Evolutionary conservation across 345 rosid genomes (phyloP), one percentile per base, ranked within the genome.

Genomic region (Lagerstroemia speciosa): DNA sequence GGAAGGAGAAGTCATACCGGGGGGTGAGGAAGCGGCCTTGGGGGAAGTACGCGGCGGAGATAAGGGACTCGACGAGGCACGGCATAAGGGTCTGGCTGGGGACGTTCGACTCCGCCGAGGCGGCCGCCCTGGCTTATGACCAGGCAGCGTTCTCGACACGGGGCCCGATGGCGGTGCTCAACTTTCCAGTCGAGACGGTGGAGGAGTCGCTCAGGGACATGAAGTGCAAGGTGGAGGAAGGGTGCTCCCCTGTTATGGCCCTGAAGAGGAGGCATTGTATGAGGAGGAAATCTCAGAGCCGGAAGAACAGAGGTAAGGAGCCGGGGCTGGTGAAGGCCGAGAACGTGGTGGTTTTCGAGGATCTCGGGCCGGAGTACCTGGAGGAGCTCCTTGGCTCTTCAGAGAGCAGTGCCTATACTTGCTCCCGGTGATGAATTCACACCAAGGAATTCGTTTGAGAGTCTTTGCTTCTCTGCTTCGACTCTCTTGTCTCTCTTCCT

Each of bases 11-110:
- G 72, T 68, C 79, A 8, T 82, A 74, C 65, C 69, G 85, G 12
- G 85, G 85, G 3, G 85, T 82, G 15, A 68, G 85, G 72, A 73
- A 67, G 79, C 74, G 85, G 32, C 85, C 85, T 8, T 82, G 85
- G 85, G 85, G 85, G 45, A 82, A 82, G 64, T 82, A 72, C 60
- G 85, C 85, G 43, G 85, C 85, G 40, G 85, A 82, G 75, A 82
- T 82, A 0, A 69, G 85, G 67, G 83, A 82, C 68, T 79, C 83
- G 11, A 79, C 80, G 7, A 71, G 83, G 65, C 74, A 79, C 31
- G 85, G 85, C 16, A 38, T 79, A 22, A 62, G 85, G 65, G 81
- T 82, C 26, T 82, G 85, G 85, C 77, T 82, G 6, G 85, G 85
- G 29, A 82, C 85, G 19, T 82, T 82, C 30, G 79, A 77, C 26